These are phyloP conservation scores for Trifolium subterraneum DNA, from an alignment of 306 rosid species.

Conservation along the genomic window DNA sequence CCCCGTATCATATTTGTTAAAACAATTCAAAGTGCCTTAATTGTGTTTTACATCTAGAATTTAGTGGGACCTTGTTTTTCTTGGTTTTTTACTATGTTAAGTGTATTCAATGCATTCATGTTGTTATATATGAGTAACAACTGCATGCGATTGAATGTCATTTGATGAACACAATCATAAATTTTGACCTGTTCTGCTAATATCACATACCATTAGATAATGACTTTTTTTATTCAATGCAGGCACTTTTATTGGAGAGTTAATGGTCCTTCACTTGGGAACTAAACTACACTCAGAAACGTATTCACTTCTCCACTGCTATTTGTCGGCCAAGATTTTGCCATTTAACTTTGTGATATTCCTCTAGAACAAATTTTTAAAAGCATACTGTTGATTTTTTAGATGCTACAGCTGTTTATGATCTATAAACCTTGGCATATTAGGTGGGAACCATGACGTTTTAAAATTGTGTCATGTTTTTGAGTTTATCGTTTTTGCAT, in stretches of 20 bases:
- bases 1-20: too few relatives aligned
- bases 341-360: constrained; percentile 29
- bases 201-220: background rate
- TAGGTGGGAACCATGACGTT: background rate
- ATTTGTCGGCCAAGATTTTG: constrained; percentile 32
- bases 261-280: constrained; percentile 12
- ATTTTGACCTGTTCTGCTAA: background rate
- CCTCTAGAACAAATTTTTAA: constrained; percentile 10
- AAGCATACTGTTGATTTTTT: background rate
- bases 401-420: constrained; percentile 23
- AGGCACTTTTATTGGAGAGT: constrained; percentile 22
- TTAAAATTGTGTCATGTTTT: background rate
- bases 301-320: background rate
- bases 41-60: too few relatives aligned
- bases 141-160: background rate
- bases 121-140: background rate
- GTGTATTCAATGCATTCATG: background rate
- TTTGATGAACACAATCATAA: background rate
- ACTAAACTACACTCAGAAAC: background rate
- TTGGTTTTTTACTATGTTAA: background rate
- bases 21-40: too few relatives aligned
- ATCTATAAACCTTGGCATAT: constrained; percentile 20
- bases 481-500: background rate
- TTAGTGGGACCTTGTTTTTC: too few relatives aligned
- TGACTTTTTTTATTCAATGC: constrained; percentile 2